phyloP scores from a whole-genome alignment of 495 filamentous ascomycete genomes.

The Xylaria castorea region DNA sequence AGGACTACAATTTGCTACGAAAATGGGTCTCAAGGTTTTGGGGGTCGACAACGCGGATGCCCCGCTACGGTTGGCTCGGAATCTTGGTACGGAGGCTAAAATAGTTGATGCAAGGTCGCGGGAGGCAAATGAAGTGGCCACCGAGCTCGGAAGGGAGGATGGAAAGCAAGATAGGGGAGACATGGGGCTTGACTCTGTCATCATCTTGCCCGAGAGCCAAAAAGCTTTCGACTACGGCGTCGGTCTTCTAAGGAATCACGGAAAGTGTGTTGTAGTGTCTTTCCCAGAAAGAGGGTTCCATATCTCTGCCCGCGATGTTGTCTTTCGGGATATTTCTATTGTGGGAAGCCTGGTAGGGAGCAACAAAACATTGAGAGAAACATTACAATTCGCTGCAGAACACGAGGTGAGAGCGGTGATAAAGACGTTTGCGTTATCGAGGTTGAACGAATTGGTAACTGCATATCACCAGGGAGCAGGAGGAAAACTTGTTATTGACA shows the following conservation, averaged over 20 bases:
- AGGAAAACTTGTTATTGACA: constrained; percentile 52
- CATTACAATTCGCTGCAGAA: constrained; percentile 44
- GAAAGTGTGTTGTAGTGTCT: constrained; percentile 48
- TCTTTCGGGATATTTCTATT: constrained; percentile 48
- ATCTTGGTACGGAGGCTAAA: constrained; percentile 11
- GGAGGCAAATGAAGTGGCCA: constrained; percentile 25
- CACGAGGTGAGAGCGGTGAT: constrained; percentile 41
- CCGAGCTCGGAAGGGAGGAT: constrained; percentile 39
- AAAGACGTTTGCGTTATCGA: constrained; percentile 43
- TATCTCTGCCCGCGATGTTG: constrained; percentile 45
- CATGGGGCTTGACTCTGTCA: constrained; percentile 51
- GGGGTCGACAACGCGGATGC: constrained; percentile 47
- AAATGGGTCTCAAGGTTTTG: constrained; percentile 61
- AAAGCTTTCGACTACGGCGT: constrained; percentile 49
- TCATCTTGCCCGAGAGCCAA: constrained; percentile 53
- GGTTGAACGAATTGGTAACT: constrained; percentile 50
- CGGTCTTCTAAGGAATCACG: constrained; percentile 46
- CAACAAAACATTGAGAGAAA: constrained; percentile 44
- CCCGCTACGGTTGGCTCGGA: constrained; percentile 31
- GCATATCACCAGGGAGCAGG: constrained; percentile 50
- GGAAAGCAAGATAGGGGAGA: constrained; percentile 40
- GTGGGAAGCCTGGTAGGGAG: constrained; percentile 47
- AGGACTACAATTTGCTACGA: constrained; percentile 61
- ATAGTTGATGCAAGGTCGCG: constrained; percentile 34
- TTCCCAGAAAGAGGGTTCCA: constrained; percentile 49